Base-by-base conservation (phyloP, 2,329 filamentous ascomycete species). In the Botryotinia convoluta region DNA sequence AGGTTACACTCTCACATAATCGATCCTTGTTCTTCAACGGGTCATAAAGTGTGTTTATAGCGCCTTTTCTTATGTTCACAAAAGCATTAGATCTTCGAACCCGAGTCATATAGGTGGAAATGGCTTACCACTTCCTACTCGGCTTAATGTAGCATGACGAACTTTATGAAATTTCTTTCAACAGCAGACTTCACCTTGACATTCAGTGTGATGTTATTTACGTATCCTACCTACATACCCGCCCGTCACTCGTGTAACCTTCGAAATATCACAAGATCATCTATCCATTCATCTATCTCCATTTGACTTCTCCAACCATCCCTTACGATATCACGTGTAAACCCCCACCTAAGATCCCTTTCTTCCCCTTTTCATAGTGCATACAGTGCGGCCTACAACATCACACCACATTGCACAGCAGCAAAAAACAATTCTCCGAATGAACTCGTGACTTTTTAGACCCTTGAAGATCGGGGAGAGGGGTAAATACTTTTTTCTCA, bases 1-100 rank as follows among this genome's bases (percentile, higher is more conserved):
- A 57, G 74, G 74, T 63, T 75, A 75, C 69, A 75, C 74, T 16
- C 37, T 72, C 44, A 75, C 74, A 57, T 75, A 59, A 72, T 59
- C 22, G 45, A 72, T 72, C n/a, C 54, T 48, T 39, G 12, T 29
- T 62, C 51, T 60, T 59, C 39, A 45, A 35, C 65, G 35, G 48
- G 48, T 42, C 35, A 61, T 44, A 39, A 35, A 61, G 32, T 26
- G n/a, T 20, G 29, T 44, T 69, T 61, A 69, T 45, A 44, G 39
- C 48, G 65, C 26, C n/a, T 35, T 69, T 61, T 69, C 29, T 59
- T 69, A n/a, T 60, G n/a, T 60, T 35, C 57, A 44, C 12, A 57
- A 61, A 69, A 37, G 39, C 22, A 61, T 45, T 57, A 45, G 39
- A 60, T n/a, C 42, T 60, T 42, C 39, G 54, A 60, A 32, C 67